phyloP scores from a whole-genome alignment of 2,329 filamentous ascomycete genomes.

The Colletotrichum sojae region DNA sequence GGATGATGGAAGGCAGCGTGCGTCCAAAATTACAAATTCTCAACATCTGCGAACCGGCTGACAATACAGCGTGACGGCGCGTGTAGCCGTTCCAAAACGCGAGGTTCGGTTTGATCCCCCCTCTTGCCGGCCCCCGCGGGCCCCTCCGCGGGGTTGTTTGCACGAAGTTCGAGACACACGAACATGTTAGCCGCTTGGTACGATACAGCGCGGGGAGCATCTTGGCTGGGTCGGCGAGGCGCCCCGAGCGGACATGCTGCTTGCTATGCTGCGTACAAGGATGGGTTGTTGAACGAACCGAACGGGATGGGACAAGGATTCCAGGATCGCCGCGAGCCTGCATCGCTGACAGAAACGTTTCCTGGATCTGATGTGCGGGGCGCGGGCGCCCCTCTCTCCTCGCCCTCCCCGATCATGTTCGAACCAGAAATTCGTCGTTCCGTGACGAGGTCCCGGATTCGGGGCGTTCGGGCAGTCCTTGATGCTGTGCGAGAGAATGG shows the following conservation, averaged over 20 bases:
- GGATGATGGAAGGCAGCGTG: background rate
- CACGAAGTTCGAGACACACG: slow-evolving; percentile 33
- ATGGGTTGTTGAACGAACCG: slow-evolving; percentile 4
- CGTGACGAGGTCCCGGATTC: background rate
- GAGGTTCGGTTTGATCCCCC: slow-evolving; percentile 23
- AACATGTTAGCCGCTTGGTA: slow-evolving; percentile 1
- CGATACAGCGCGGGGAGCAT: no score
- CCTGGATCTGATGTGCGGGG: slow-evolving; percentile 6
- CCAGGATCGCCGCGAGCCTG: slow-evolving; percentile 24
- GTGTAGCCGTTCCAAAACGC: slow-evolving; percentile 8
- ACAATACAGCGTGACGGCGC: background rate
- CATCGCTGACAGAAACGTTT: slow-evolving; percentile 38
- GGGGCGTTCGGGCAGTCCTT: no score
- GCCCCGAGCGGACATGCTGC: slow-evolving; percentile 2
- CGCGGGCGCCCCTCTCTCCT: slow-evolving; percentile 1
- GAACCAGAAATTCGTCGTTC: background rate
- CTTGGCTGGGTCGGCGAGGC: no score
- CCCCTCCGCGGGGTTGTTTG: slow-evolving; percentile 27
- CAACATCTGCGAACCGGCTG: background rate
- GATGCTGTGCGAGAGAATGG: no score
- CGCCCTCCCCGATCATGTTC: slow-evolving; percentile 13
- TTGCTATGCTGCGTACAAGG: slow-evolving; percentile 5
- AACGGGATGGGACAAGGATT: slow-evolving; percentile 5
- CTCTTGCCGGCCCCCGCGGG: slow-evolving; percentile 6
- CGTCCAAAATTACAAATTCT: slow-evolving; percentile 26